phyloP scores from a whole-genome alignment of 768 basidiomycete genomes.

The Naganishia friedmannii region DNA sequence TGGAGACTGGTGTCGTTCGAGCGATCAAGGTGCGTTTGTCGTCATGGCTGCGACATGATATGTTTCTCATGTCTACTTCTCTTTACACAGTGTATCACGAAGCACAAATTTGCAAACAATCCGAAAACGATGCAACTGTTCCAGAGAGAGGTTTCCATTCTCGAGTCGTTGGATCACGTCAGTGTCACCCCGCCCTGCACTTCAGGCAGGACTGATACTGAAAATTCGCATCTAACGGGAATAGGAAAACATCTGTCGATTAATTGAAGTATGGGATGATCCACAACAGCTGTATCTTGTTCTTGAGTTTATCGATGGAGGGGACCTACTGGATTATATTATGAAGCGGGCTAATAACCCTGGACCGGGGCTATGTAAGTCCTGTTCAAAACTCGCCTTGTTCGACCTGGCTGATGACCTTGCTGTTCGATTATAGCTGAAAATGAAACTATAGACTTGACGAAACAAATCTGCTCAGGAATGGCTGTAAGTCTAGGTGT shows the following conservation, averaged over 20 bases:
- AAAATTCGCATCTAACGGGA: background rate
- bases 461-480: conserved; percentile 75
- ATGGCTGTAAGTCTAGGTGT: conserved; percentile 47
- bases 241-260: conserved; percentile 70
- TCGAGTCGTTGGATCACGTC: conserved; percentile 69
- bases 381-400: background rate
- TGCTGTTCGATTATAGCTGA: conserved; percentile 39
- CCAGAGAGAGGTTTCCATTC: conserved; percentile 72
- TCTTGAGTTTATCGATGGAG: conserved; percentile 79
- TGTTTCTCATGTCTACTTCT: no score
- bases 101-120: conserved; percentile 44
- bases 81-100: conserved; percentile 50
- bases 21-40: conserved; percentile 67
- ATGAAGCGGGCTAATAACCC: conserved; percentile 51
- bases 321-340: conserved; percentile 77
- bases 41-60: background rate
- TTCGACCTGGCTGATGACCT: background rate
- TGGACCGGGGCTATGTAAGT: conserved; percentile 62
- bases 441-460: conserved; percentile 64
- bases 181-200: conserved; percentile 23
- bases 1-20: conserved; percentile 67
- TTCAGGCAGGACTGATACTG: no score
- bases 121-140: conserved; percentile 54
- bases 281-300: conserved; percentile 61
- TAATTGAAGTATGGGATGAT: conserved; percentile 73